Evolutionary conservation across 306 rosid genomes (phyloP), one percentile per base, ranked within the genome.

Genomic region (Cucumis cinereus): DNA sequence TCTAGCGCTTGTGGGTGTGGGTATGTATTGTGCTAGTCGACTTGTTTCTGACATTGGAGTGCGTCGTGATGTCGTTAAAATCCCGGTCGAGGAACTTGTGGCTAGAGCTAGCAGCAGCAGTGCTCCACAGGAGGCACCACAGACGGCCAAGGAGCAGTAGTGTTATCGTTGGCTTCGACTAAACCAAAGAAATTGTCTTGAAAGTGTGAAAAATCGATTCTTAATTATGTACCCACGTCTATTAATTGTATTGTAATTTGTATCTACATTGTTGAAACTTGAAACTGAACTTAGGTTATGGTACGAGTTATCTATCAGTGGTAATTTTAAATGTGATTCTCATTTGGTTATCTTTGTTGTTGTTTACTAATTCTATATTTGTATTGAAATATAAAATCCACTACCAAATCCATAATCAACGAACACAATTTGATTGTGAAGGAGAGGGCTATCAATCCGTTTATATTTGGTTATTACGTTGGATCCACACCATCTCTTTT

Each of bases 61-160:
- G 6, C 89, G 90, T 20, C 75, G 82, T 9, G 91, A 85, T 79
- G 87, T 82, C 14, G 10, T 9, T 23, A 85, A 93, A 82, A 89
- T 90, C 77, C 81, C 87, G 0, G 91, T 86, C 20, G 94, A 91
- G 79, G 60, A 35, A 7, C 92, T 93, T 28, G 67, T 85, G 73
- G 68, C 79, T 70, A 73, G 77, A 10, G 23, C 7, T 8, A 52
- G 36, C 24, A 81, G 1, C 77, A 10, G 54, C n/a, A 73, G 54
- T 50, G 82, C 76, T 69, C 62, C 85, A 17, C 85, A 79, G 75
- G 62, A 83, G 0, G 85, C 79, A 80, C 75, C 33, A 16, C 78
- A 11, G 33, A 38, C 7, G 8, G 52, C 9, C 33, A 66, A 40
- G 33, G 40, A 70, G 2, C 15, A 45, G 14, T 23, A 49, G 56